Evolutionary conservation across 768 basidiomycete species (phyloP).

Genomic region (Piloderma croceum): DNA sequence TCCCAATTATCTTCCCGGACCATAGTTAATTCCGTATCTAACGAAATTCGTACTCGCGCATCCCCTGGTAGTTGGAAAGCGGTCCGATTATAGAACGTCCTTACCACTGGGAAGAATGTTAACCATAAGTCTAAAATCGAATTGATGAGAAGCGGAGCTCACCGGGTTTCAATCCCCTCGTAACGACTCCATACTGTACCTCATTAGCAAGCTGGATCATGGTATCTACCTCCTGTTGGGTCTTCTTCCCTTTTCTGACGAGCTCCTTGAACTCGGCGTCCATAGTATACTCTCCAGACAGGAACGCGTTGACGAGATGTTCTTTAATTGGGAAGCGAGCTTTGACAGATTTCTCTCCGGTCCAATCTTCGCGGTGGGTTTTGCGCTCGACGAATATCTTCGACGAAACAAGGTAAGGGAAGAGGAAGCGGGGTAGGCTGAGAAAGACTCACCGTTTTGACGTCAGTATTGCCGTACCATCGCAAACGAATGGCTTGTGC

Average conservation of each 20-base stretch:
- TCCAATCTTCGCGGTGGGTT: conserved; percentile 98
- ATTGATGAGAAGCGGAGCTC: conserved; percentile 17
- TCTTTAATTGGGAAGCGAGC: conserved; percentile 95
- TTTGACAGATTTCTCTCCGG: conserved; percentile 97
- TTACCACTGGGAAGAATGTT: conserved; percentile 57
- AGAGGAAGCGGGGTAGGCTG: neutral
- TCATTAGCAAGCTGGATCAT: conserved; percentile 98
- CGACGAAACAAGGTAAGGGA: conserved; percentile 1
- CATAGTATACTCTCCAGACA: conserved; percentile 86
- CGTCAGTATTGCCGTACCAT: conserved; percentile 91
- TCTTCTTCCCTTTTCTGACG: conserved; percentile 88
- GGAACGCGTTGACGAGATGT: conserved; percentile 85
- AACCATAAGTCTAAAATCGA: neutral
- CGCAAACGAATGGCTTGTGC: conserved; percentile 94
- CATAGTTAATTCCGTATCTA: conserved; percentile 94
- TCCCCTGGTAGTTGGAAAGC: conserved; percentile 99
- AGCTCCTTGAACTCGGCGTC: conserved; percentile 88
- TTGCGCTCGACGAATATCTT: conserved; percentile 87
- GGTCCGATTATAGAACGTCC: conserved; percentile 97
- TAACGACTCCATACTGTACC: conserved; percentile 86
- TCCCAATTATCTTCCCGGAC: conserved; percentile 98
- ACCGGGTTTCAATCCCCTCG: conserved; percentile 81
- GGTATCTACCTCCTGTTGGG: conserved; percentile 79
- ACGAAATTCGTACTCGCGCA: conserved; percentile 95
- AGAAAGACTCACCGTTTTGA: conserved; percentile 57